phyloP scores from a whole-genome alignment of 257 asterid species.

The Henckelia pumila region DNA sequence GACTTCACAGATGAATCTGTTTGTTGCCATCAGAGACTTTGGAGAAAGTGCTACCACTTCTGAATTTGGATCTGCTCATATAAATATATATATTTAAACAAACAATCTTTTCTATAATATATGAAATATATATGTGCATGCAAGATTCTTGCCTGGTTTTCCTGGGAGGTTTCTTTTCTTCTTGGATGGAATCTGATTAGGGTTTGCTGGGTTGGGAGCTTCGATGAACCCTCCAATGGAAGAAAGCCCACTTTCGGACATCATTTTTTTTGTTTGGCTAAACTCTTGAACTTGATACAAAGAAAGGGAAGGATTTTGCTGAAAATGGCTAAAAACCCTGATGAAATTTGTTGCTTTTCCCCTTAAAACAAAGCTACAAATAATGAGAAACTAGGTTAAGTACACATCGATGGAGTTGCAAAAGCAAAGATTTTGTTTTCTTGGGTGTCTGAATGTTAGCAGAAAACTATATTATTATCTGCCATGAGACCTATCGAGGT shows the following conservation, averaged over 20 bases:
- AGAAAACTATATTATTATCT: not conserved
- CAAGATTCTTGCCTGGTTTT: constrained; percentile 53
- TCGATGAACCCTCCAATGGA: constrained; percentile 59
- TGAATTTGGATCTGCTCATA: constrained; percentile 83
- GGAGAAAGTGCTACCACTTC: constrained; percentile 89
- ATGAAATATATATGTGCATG: not conserved
- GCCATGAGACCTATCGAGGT: not conserved
- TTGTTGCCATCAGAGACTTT: constrained; percentile 85
- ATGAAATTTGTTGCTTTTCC: constrained; percentile 12
- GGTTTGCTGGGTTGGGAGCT: constrained; percentile 54
- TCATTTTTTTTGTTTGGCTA: constrained; percentile 37
- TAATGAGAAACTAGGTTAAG: not conserved
- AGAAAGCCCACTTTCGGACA: constrained; percentile 64
- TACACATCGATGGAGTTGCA: not conserved
- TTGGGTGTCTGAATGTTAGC: not conserved
- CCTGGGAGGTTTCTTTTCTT: constrained; percentile 87
- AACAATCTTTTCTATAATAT: too few species aligned
- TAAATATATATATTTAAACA: not conserved
- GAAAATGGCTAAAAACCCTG: constrained; percentile 38
- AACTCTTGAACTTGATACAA: not conserved
- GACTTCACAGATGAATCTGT: constrained; percentile 79
- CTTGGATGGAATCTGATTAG: constrained; percentile 53
- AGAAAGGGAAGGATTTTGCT: constrained; percentile 35
- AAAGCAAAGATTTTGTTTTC: not conserved
- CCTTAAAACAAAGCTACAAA: constrained; percentile 33